Base-by-base conservation (phyloP, 2,329 filamentous ascomycete species). In the Xylariales sp. region DNA sequence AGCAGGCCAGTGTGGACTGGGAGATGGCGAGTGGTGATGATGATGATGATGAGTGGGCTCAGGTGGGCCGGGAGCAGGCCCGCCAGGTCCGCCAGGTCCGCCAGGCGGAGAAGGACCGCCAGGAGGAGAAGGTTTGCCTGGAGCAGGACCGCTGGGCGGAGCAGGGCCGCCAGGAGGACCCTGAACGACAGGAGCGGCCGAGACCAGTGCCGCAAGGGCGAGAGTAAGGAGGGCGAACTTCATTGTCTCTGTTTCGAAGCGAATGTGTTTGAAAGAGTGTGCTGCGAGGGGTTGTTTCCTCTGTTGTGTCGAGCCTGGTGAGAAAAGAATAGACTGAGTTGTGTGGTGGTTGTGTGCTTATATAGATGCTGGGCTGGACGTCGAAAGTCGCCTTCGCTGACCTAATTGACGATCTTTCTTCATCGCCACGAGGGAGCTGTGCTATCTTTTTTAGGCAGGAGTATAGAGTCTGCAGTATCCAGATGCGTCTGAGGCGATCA, bases 101-200 rank as follows among this genome's bases (percentile, higher is more conserved):
- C 28, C 15, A 7, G 28, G 28, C 7, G 30, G 30, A 17, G 17
- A 33, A 13, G 20, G 33, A 17, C 20, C 33, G 3, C 20, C 20
- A 11, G 13, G 12, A 10, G 30, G 30, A 5, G 12, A 14, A 17
- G 30, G 30, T 16, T 17, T 17, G n/a, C 30, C 17, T n/a, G 30
- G 30, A 10, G n/a, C 8, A 27, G 33, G 33, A 8, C 19, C 33
- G 23, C 23, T n/a, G 23, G 23, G 23, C 8, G 8, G 8, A 8
- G 23, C 8, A 25, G 23, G 23, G 23, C 23, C 23, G 23, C 23
- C n/a, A 8, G 23, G 23, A 25, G 23, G 23, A 16, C 12, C 21
- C 21, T 35, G 18, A 15, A 21, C 33, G 13, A 35, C 20, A 13
- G 33, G 33, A 17, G 33, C 33, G 33, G 33, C 33, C n/a, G 23